A percentile compares a stretch with the other conserved stretches of the same genome.
phyloP scores from a whole-genome alignment of 306 rosid species.

The Gynostemma pentaphyllum region DNA sequence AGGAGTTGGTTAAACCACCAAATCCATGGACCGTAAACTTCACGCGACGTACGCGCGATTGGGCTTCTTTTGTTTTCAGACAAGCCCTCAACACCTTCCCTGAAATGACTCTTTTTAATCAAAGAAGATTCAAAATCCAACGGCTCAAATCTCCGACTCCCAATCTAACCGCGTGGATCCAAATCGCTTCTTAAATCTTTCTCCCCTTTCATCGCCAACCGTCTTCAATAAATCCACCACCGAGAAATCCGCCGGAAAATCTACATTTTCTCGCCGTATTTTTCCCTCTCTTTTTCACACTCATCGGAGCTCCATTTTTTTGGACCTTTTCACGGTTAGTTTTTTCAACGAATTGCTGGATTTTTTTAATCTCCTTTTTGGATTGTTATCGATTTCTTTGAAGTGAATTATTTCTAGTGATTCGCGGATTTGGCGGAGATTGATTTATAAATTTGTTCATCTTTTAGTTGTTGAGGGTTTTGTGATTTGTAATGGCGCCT shows the following conservation, averaged over 20 bases:
- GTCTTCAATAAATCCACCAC: background rate
- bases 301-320: no score
- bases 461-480: background rate
- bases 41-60: background rate
- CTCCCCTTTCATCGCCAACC: background rate
- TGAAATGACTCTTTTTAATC: background rate
- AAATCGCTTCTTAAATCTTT: background rate
- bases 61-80: no score
- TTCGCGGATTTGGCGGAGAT: background rate
- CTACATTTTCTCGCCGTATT: no score
- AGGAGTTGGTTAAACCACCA: background rate
- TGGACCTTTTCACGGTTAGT: no score
- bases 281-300: no score
- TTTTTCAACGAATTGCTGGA: background rate
- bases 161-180: background rate
- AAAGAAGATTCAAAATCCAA: background rate
- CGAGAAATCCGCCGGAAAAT: background rate
- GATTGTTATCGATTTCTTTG: background rate
- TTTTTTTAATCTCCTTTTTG: background rate
- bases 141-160: background rate
- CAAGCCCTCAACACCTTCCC: background rate
- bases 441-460: background rate
- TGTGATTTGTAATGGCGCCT: conserved; percentile 26
- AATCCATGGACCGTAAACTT: background rate
- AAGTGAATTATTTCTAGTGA: background rate